Evolutionary conservation across 1,284 basidiomycete species (phyloP), one percentile per base, ranked within the genome.

Genomic region (Marasmius sp.): DNA sequence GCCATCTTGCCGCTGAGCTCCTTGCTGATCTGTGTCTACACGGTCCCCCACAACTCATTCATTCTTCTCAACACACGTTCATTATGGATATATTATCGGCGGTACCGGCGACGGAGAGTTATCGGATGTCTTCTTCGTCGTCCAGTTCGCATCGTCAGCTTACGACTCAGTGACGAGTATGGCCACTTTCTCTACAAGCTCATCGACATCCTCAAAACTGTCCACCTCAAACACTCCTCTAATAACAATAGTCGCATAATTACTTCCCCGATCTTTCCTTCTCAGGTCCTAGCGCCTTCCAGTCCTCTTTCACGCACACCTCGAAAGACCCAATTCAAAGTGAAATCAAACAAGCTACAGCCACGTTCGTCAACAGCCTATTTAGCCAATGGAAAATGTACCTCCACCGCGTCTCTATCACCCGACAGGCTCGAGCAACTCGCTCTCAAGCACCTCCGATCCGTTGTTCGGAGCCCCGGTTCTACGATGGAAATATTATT

Each of bases 401-500:
- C 14, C 39, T 41, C 39, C 39, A 16, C 39, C 9, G 39, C 39
- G 16, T 41, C 20, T 45, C 43, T n/a, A 16, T 18, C 5, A 14
- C 6, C 20, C 43, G 43, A 45, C 14, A 7, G 14, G 16, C 43
- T 45, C 20, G 16, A 16, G 43, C 43, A 45, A 45, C 43, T 45
- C 43, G 43, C 20, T 45, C 43, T 45, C 43, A 12, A 12, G 14
- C 38, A n/a, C n/a, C 50, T 27, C 50, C 34, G 18, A 52, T 36
- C 3, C 51, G 16, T 9, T 53, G 51, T 18, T 36, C 33, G n/a
- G 51, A 53, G 7, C 34, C 78, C 64, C 79, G 76, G 76, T 79
- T 80, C 68, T 60, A 69, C 6, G 79, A 81, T 63, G 79, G 79
- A 20, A 80, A 79, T 61, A 69, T 79, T 47, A 68, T 79, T 34